Percentiles rank a stretch among this genome's conserved stretches.
These are phyloP conservation scores for Neonothopanus nambi DNA, from an alignment of 1,284 basidiomycete species.

Conservation along the genomic window DNA sequence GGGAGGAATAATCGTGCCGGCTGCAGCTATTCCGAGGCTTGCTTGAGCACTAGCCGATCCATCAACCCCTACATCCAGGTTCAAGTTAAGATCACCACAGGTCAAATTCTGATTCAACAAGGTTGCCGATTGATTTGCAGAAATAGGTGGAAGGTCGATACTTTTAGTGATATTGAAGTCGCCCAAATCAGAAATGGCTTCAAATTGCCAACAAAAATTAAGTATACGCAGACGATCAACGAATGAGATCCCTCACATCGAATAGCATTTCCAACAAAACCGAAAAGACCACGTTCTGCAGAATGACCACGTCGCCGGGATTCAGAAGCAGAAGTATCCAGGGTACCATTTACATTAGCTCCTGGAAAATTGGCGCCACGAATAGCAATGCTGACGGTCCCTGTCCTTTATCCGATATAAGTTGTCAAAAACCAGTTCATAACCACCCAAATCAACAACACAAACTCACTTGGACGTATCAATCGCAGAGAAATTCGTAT, in stretches of 20 bases:
- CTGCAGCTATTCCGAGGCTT: conserved; percentile 14
- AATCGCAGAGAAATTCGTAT: conserved; percentile 33
- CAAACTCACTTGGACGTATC: conserved; percentile 24
- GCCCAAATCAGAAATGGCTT: neutral
- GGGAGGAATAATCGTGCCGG: conserved; percentile 18
- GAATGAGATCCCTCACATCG: conserved; percentile 13
- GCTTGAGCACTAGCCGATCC: conserved; percentile 12
- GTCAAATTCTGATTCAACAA: conserved; percentile 21
- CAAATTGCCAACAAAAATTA: neutral
- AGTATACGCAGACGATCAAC: conserved; percentile 12
- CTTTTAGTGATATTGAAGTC: conserved; percentile 6
- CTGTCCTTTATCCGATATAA: conserved; percentile 9
- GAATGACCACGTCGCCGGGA: conserved; percentile 13
- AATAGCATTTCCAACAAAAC: conserved; percentile 19
- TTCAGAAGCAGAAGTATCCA: conserved; percentile 11
- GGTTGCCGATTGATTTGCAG: conserved; percentile 22
- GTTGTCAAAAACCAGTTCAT: neutral
- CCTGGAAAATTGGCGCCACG: conserved; percentile 28
- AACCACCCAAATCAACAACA: neutral
- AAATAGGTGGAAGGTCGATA: conserved; percentile 14
- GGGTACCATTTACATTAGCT: conserved; percentile 21
- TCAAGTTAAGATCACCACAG: conserved; percentile 19
- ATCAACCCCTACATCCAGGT: conserved; percentile 17
- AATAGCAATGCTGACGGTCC: conserved; percentile 29
- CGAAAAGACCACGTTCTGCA: conserved; percentile 8